Evolutionary conservation across 2,329 filamentous ascomycete species (phyloP).

Genomic region (Ophiostoma sp.): DNA sequence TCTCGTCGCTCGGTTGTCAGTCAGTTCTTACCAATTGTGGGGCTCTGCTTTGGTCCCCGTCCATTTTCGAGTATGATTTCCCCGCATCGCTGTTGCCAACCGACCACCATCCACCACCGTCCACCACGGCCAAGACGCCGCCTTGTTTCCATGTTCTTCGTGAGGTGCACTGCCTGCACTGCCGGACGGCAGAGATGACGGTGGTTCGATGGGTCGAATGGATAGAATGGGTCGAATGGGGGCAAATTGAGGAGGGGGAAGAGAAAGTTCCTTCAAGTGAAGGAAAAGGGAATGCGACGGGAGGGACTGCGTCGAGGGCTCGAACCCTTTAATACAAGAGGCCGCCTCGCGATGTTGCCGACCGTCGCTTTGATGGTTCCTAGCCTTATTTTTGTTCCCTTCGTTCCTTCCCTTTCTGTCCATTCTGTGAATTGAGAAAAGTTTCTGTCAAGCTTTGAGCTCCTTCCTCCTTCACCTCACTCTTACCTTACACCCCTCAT

Average conservation of each 20-base stretch:
- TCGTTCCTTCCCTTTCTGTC: background rate
- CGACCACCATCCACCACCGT: background rate
- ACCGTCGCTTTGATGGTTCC: conserved; percentile 15
- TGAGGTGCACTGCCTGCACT: too few relatives aligned
- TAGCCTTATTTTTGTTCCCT: background rate
- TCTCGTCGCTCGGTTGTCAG: background rate
- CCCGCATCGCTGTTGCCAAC: conserved; percentile 3
- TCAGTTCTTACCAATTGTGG: conserved; percentile 28
- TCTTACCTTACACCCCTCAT: background rate
- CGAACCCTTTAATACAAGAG: background rate
- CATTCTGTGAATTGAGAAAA: background rate
- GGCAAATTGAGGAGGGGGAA: background rate
- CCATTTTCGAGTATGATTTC: background rate
- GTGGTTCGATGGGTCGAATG: background rate
- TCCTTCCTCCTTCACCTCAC: background rate
- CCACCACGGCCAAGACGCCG: background rate
- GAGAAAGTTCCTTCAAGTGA: background rate
- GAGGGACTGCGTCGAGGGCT: background rate
- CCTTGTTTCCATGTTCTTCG: background rate
- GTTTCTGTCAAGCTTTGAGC: background rate
- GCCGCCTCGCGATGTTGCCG: background rate
- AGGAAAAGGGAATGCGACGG: background rate
- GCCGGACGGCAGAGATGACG: background rate
- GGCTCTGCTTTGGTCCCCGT: background rate
- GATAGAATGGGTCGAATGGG: background rate